Base-by-base conservation (phyloP, 1,139 yeast species). In the Arxiozyma telluris region DNA sequence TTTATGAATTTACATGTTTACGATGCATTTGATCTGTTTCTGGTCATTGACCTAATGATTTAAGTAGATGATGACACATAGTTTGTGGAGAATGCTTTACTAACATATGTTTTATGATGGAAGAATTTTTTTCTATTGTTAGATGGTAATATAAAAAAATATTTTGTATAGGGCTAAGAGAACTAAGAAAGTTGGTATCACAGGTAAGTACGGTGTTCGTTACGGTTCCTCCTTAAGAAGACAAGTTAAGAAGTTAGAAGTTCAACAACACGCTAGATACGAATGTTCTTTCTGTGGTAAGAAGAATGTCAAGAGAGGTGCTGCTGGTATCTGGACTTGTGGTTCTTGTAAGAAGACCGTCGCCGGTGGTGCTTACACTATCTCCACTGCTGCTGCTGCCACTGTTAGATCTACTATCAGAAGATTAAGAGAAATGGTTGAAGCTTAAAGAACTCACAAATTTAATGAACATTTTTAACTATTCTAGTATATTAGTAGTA, bases 191-290 rank as follows among this genome's bases (percentile, higher is more conserved):
- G 99, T 93, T 77, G 99, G 99, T 80, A 93, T 93, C 83, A 93
- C 99, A 79, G 99, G 99, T 85, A 94, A 94, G 84, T 93, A 89
- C 86, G 99, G 98, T 88, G 97, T 93, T 81, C 91, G 98, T 86
- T 93, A 93, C 82, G 98, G 99, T 91, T 93, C 98, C 73, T 94
- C 99, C 68, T 84, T 93, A 79, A 91, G 99, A 87, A 91, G 98
- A 83, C 97, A 90, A 81, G 88, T 96, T 83, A 91, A 91, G 87
- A 93, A 93, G 85, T 82, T 94, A 80, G 98, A 94, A 82, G 87
- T 89, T 73, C 97, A 90, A 81, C 97, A 91, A 78, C 98, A 93
- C 81, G 88, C 98, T 73, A 89, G 88, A 76, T 94, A 93, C 85
- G 96, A 88, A 78, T 93, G 98, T 81, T 84, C 98, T 64, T 93